Evolutionary conservation across 768 basidiomycete species (phyloP), one percentile per base, ranked within the genome.

Genomic region (Macrolepiota dolichaula): DNA sequence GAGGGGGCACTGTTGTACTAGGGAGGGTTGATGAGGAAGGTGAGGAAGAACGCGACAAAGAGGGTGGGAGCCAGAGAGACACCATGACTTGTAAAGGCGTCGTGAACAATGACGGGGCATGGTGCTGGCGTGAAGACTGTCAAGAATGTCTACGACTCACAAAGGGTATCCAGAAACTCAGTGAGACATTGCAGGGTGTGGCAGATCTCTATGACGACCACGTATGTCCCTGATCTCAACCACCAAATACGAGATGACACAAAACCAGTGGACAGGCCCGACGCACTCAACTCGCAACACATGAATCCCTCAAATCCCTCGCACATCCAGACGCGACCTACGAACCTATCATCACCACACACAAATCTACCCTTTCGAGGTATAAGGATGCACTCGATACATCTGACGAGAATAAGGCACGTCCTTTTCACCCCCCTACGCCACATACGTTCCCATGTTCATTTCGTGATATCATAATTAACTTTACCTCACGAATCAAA

Each of bases 111-210:
- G 83, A 90, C 25, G 88, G 90, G 0, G 92, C 90, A 2, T 91
- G 93, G 90, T 93, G 92, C 70, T 96, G 92, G 92, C 80, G 86
- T 25, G 91, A 94, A 56, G 80, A 79, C 2, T 94, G 92, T 69
- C 72, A 17, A 91, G 92, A 86, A 38, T 94, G 92, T 69, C 73
- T 94, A n/a, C 81, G 81, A 57, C 74, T 92, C 52, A 92, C 89
- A 1, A 92, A 89, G 67, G 89, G 86, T 0, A 76, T 93, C 64
- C 91, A 93, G 68, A 87, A 85, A 69, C 85, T 86, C 0, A 82
- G 84, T 7, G 92, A 93, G 64, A 82, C 83, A 0, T 67, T 94
- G 55, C 89, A 91, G 66, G 86, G 74, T 57, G 83, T 92, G 2
- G 90, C 90, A 1, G 89, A 91, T 71, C 69, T 92, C 38, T 91